A percentile compares a stretch with the other conserved stretches of the same genome.
Conservation (phyloP, 2,329 filamentous ascomycete species). For the Tolypocladium ophioglossoides region DNA sequence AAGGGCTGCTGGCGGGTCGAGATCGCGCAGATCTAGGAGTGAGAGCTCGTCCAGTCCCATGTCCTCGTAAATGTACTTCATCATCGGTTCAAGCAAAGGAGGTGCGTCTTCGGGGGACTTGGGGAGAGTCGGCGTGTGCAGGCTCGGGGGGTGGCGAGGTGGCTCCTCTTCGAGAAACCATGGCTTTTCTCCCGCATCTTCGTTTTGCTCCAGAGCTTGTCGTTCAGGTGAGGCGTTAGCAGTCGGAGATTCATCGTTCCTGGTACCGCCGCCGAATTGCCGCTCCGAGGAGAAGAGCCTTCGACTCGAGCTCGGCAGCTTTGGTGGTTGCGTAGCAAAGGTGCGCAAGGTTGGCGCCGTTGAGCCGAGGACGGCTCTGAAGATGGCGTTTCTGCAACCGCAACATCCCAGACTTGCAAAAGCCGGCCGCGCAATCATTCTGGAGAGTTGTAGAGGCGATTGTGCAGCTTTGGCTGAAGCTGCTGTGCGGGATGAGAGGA, state of each 20-base stretch:
- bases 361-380: slow-evolving; percentile 17
- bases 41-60: slow-evolving; percentile 76
- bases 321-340: slow-evolving; percentile 10
- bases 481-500: neutral
- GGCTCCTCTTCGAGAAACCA: slow-evolving; percentile 81
- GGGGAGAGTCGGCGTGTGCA: slow-evolving; percentile 38
- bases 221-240: slow-evolving; percentile 8
- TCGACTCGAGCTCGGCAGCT: slow-evolving; percentile 8
- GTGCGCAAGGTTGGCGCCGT: slow-evolving; percentile 11
- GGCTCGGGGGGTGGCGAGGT: slow-evolving; percentile 37
- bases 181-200: slow-evolving; percentile 38
- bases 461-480: neutral
- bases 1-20: slow-evolving; percentile 80
- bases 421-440: slow-evolving; percentile 20
- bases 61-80: slow-evolving; percentile 72
- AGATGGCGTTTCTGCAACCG: slow-evolving; percentile 18
- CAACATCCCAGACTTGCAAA: slow-evolving; percentile 18
- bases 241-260: slow-evolving; percentile 3
- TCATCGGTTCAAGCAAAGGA: slow-evolving; percentile 56
- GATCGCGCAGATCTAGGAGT: slow-evolving; percentile 69
- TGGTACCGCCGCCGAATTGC: neutral
- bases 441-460: neutral
- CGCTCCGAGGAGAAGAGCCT: slow-evolving; percentile 12
- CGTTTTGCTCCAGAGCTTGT: slow-evolving; percentile 9
- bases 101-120: slow-evolving; percentile 59